A percentile compares a stretch with the other conserved stretches of the same genome.
Conservation (phyloP, 345 rosid species). For the Brassica incana region DNA sequence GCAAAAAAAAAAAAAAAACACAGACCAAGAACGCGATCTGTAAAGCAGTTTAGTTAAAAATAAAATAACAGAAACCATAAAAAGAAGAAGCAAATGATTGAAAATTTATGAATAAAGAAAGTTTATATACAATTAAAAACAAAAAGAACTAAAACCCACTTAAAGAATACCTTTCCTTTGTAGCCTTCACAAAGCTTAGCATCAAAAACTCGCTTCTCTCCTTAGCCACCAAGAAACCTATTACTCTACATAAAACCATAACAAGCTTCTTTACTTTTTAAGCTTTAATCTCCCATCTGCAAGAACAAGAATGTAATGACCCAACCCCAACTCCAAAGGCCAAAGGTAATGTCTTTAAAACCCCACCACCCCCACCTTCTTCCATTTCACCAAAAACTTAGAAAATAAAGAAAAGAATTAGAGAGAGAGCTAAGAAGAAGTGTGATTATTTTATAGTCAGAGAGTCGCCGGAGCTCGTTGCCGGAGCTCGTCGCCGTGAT, state of each 20-base stretch:
- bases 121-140: neutral
- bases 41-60: conserved; percentile 24
- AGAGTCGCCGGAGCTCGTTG: no score
- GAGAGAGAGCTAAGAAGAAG: no score
- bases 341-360: no score
- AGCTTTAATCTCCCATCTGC: conserved; percentile 15
- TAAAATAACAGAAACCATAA: conserved; percentile 17
- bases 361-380: no score
- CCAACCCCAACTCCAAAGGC: no score
- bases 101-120: conserved; percentile 16
- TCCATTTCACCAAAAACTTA: no score
- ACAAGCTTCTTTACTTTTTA: conserved; percentile 16
- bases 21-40: conserved; percentile 27
- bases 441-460: no score
- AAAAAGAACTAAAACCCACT: conserved; percentile 22
- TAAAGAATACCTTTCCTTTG: conserved; percentile 39
- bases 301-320: no score
- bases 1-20: conserved; percentile 11
- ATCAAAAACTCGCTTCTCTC: conserved; percentile 31
- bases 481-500: no score
- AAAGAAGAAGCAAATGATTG: conserved; percentile 25
- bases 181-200: conserved; percentile 40
- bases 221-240: conserved; percentile 42
- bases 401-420: no score
- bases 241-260: conserved; percentile 38